Percentiles rank a stretch among this genome's conserved stretches.
Evolutionary conservation across 1,284 basidiomycete species (phyloP).

Genomic region (Trichosporon asahii): DNA sequence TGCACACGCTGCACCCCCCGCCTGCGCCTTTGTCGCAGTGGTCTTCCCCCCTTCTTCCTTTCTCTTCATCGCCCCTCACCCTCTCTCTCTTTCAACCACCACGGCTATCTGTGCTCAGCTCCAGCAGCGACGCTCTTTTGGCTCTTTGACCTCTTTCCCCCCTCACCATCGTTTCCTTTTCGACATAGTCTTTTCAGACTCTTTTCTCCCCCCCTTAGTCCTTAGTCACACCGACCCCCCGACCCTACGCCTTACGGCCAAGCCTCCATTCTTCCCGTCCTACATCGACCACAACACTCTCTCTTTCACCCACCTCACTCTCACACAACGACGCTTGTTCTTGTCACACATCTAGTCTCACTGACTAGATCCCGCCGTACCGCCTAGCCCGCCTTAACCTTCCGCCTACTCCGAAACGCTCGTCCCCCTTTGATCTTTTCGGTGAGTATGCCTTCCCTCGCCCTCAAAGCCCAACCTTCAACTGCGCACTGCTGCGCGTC

Average conservation of each 20-base stretch:
- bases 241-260: not conserved
- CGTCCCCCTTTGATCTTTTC: not conserved
- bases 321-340: not conserved
- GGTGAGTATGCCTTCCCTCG: not conserved
- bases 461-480: not conserved
- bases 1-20: not conserved
- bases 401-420: constrained; percentile 6
- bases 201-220: not conserved
- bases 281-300: not conserved
- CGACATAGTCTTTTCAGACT: not conserved
- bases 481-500: not conserved
- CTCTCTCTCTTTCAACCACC: not conserved
- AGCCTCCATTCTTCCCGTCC: not conserved
- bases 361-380: not conserved
- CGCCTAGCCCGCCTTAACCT: not conserved
- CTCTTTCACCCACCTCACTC: not conserved
- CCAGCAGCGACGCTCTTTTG: not conserved
- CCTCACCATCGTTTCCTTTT: not conserved
- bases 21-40: not conserved
- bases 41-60: not conserved
- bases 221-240: constrained; percentile 1
- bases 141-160: not conserved
- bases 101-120: not conserved
- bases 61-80: constrained; percentile 2
- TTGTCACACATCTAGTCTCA: not conserved